phyloP scores from a whole-genome alignment of 768 basidiomycete species.

The Imleria badia region DNA sequence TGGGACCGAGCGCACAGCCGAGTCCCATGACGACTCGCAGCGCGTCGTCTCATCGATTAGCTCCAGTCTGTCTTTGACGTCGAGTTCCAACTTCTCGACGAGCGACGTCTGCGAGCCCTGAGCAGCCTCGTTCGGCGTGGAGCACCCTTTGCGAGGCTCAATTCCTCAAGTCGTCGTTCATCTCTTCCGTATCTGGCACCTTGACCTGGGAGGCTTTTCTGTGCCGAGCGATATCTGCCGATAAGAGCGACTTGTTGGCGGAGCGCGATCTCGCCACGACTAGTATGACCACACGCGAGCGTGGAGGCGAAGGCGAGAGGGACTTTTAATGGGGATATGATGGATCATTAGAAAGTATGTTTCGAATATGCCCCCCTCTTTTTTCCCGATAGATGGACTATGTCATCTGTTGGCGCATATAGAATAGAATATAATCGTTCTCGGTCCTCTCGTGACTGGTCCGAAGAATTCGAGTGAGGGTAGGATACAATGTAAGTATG shows the following conservation, averaged over 20 bases:
- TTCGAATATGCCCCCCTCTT: neutral
- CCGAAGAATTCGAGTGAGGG: no score
- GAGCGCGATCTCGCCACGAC: constrained; percentile 6
- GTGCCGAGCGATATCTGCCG: constrained; percentile 12
- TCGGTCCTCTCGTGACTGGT: no score
- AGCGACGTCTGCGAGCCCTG: constrained; percentile 14
- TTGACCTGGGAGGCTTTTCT: neutral
- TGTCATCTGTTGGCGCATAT: no score
- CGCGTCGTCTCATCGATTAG: constrained; percentile 32
- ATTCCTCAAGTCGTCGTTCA: constrained; percentile 66
- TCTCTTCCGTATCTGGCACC: constrained; percentile 31
- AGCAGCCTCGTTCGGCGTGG: constrained; percentile 37
- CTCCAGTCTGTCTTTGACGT: constrained; percentile 27
- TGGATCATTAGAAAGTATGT: neutral
- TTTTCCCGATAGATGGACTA: neutral
- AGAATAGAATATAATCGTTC: constrained; percentile 1
- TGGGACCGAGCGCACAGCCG: constrained; percentile 3
- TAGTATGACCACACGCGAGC: constrained; percentile 9
- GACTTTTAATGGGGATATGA: constrained; percentile 30
- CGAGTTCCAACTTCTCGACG: constrained; percentile 24
- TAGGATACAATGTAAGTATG: neutral
- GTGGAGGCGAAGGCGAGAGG: constrained; percentile 16
- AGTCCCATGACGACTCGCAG: constrained; percentile 9
- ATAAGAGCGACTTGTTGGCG: constrained; percentile 13
- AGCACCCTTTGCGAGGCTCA: constrained; percentile 64